phyloP scores from a whole-genome alignment of 306 rosid genomes.

The Cucumis hystrix region DNA sequence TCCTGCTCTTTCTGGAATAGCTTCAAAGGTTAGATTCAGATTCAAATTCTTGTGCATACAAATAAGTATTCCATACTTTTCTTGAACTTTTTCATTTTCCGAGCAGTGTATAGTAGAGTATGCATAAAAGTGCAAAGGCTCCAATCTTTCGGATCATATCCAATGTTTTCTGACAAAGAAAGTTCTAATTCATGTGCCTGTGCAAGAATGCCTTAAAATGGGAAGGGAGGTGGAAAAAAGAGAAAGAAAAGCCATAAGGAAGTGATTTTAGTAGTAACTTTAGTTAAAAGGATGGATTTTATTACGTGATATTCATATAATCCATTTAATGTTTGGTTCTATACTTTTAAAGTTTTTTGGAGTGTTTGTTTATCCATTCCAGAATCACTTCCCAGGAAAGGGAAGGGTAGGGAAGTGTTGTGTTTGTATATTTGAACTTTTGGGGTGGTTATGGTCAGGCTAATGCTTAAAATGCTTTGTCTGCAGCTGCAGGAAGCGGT shows the following conservation, averaged over 20 bases:
- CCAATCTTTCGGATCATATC: not conserved
- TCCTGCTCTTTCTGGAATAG: constrained; percentile 39
- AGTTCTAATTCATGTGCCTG: not conserved
- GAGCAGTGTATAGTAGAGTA: not conserved
- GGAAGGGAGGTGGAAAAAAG: not conserved
- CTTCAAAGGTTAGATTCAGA: constrained; percentile 41
- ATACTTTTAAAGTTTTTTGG: too few relatives aligned
- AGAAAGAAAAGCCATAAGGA: not conserved
- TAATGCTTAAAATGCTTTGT: not conserved
- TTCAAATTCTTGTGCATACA: not conserved
- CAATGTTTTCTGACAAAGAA: not conserved
- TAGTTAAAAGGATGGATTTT: too few relatives aligned
- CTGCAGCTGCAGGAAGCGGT: constrained; percentile 73
- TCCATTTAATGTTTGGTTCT: not conserved
- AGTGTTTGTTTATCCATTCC: too few relatives aligned
- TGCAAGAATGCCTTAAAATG: not conserved
- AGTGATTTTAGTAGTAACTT: too few relatives aligned
- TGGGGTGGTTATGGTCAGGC: not conserved
- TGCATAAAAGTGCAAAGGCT: not conserved
- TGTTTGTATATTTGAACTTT: not conserved
- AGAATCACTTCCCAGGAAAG: too few relatives aligned
- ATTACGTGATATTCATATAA: too few relatives aligned
- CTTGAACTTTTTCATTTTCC: not conserved
- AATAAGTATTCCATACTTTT: not conserved
- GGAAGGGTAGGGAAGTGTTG: too few relatives aligned